Evolutionary conservation across 2,329 filamentous ascomycete genomes (phyloP), one percentile per base, ranked within the genome.

Genomic region (Penicillium sp.): DNA sequence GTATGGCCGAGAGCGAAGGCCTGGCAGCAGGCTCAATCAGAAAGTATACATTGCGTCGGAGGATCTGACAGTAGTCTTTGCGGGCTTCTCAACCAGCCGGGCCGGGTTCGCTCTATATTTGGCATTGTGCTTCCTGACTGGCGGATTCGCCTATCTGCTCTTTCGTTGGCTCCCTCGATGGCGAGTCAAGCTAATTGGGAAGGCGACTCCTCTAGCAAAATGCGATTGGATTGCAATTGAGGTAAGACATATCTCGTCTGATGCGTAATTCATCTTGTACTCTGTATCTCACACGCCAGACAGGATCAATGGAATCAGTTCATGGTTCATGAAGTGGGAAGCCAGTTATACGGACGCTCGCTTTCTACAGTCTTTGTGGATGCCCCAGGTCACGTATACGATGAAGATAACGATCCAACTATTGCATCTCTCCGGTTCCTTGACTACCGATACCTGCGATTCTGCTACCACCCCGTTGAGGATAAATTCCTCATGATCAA

Each of bases 301-400:
- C 64, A 85, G 78, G 96, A 98, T 62, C 89, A 97, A 77, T 97
- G 93, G 91, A 86, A 87, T 40, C 91, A 97, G 68, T 86, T 97
- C 67, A 77, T 79, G 10, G 80, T 93, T n/a, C 80, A 95, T 60
- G 64, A 82, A 40, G 77, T 97, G 10, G 75, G 77, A 47, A 74
- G 67, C 38, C 72, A 81, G 55, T 65, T 64, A 7, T 85, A 85
- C 61, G 81, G 77, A 6, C 77, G 79, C 47, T 75, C 79, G n/a
- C 68, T 85, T 32, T 85, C 81, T 2, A 81, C 80, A 0, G 76
- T 86, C 22, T 77, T 77, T 56, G 69, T 71, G 10, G 59, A 65
- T 20, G 57, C 67, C 67, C 16, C 82, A 79, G 65, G 80, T 75
- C 40, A 79, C 74, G 47, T 74, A 74, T 47, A 81, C 18, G 81